phyloP scores from a whole-genome alignment of 2,329 filamentous ascomycete genomes.

The Verticillium isaacii region DNA sequence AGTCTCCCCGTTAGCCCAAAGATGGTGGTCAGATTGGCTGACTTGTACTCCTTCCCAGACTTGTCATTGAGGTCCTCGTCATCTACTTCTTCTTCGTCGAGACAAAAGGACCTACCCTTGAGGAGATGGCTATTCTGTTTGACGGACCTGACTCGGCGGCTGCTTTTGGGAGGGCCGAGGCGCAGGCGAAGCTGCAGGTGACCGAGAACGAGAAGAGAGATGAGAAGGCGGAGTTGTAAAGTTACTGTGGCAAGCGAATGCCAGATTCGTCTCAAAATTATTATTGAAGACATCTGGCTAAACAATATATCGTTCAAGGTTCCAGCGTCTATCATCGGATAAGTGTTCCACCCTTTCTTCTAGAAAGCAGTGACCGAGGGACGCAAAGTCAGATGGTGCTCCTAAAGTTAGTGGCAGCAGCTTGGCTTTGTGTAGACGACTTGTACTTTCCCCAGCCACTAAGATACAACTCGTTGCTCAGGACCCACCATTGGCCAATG shows the following conservation, averaged over 20 bases:
- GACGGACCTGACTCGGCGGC: conserved; percentile 54
- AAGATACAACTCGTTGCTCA: background rate
- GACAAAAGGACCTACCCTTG: conserved; percentile 59
- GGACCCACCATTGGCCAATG: background rate
- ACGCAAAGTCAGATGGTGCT: no score
- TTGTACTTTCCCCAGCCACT: background rate
- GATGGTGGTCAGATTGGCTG: conserved; percentile 45
- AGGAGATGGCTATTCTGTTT: conserved; percentile 63
- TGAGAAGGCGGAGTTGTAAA: background rate
- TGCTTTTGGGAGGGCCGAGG: conserved; percentile 14
- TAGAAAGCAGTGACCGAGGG: no score
- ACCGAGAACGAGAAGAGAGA: background rate
- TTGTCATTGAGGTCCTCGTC: conserved; percentile 48
- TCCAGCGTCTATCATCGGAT: no score
- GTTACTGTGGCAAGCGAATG: background rate
- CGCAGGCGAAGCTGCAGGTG: background rate
- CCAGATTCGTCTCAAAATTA: no score
- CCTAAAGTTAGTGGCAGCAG: no score
- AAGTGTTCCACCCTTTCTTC: no score
- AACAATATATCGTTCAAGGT: no score
- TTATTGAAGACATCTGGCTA: no score
- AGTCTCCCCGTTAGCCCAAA: background rate
- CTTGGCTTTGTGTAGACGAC: no score
- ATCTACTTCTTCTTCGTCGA: conserved; percentile 55
- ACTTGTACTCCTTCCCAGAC: conserved; percentile 49